Base-by-base conservation (phyloP, 2,329 filamentous ascomycete species). In the Huntiella savannae region DNA sequence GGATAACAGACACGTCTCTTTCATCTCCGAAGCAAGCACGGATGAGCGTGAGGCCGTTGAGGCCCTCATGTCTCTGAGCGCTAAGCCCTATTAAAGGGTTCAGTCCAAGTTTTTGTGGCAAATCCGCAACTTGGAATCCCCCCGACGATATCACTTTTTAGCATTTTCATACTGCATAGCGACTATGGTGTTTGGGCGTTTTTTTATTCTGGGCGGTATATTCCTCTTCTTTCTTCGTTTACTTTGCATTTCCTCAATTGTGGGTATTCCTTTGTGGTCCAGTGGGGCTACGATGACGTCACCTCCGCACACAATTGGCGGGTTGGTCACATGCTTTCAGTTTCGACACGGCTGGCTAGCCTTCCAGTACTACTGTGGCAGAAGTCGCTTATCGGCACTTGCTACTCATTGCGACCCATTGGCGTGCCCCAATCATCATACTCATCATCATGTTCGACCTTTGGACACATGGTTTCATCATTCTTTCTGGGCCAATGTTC, bases 21-120 rank as follows among this genome's bases (percentile, higher is more conserved):
- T 62, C 45, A 62, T 71, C 51, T 71, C 75, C 46, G 34, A 43
- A 28, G 22, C 22, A 10, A 75, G 79, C 59, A 72, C 76, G 51
- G 79, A 85, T 62, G 83, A 88, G 67, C 78, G 79, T 55, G 82
- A 85, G 61, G 83, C 83, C 47, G 74, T 87, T 53, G 82, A 85
- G 61, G 83, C 82, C 53, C 74, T 88, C 57, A 67, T 91, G 57
- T 75, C 77, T 60, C 79, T 91, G 61, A 80, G 82, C 68, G 79
- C 73, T 79, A 78, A 74, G 22, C 12, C 13, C 4, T 40, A 40
- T n/a, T 33, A 10, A 17, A 10, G 8, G 22, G 22, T 10, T 6
- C 8, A 10, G 22, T 28, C 22, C 6, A 28, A 7, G 22, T 43
- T 33, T 43, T 17, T 43, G 13, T 34, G 16, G 8, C 17, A 16